Evolutionary conservation across 345 rosid species (phyloP), one percentile per base, ranked within the genome.

Genomic region (Eucalyptus camaldulensis): DNA sequence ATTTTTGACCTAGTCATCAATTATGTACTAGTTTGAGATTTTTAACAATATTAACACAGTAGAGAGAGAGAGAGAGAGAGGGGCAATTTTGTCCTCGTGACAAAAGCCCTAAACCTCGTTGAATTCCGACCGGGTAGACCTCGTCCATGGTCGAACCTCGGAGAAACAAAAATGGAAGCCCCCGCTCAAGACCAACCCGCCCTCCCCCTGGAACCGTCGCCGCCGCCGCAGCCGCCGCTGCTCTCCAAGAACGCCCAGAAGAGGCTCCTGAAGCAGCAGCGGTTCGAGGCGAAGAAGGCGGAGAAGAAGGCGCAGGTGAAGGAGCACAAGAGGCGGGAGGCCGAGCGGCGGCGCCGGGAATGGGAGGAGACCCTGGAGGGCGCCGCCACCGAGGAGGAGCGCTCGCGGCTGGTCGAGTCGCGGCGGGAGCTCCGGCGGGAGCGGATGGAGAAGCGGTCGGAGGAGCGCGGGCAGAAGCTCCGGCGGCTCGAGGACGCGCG

Each of bases 291-390:
- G 53, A 95, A 94, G 94, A 98, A 97, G 90, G 95, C 97, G 9
- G 99, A 96, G 96, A 98, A 96, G 93, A 96, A 97, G 91, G 99
- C 99, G 25, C 89, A 51, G 7, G 87, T 91, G 90, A 97, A 97
- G 90, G 96, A 93, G 93, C 95, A 93, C 27, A 98, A 94, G 94
- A 93, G 80, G 94, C 92, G 90, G 72, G 99, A 96, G 22, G 94
- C 86, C 3, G 99, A 95, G 94, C 89, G 94, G 88, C 94, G 93
- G 93, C 93, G 93, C 24, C 91, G 88, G 89, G 94, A 96, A 91
- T 95, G 97, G 97, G 93, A 93, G 62, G 94, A 92, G 85, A 92
- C 89, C 83, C 95, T 96, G 27, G 92, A 94, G 10, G 90, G 89
- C 40, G 85, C 91, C 44, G 85, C 91, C 19, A 69, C 95, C 51